These are phyloP conservation scores for Fragosphaeria purpurea DNA, from an alignment of 2,329 filamentous ascomycete genomes.

Conservation along the genomic window DNA sequence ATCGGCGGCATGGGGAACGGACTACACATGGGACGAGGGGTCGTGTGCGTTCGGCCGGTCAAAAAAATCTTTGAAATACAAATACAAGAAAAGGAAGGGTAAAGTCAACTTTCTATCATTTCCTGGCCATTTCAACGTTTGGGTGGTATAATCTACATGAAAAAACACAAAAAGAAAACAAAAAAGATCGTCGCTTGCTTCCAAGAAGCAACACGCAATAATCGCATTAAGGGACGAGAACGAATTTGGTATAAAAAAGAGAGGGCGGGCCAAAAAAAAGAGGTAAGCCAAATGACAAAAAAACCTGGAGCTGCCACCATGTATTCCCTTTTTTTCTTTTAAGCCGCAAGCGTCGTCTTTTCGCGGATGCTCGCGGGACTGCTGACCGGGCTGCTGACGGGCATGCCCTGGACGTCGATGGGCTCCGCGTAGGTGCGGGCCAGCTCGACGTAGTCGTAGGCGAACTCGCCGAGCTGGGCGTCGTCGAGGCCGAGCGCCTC, in stretches of 20 bases:
- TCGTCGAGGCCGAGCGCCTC: conserved; percentile 83
- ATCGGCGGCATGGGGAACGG: too few relatives aligned
- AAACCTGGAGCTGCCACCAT: neutral
- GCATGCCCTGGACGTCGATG: conserved; percentile 7
- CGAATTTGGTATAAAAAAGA: neutral
- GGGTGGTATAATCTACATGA: conserved; percentile 7
- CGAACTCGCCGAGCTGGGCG: conserved; percentile 84
- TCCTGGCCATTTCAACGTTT: neutral
- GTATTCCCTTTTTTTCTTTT: neutral
- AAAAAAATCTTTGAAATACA: too few relatives aligned
- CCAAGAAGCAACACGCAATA: neutral
- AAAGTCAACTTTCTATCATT: neutral
- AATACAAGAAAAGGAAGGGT: too few relatives aligned
- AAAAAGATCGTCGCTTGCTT: neutral
- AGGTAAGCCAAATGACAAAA: neutral
- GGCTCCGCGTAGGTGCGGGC: conserved; percentile 32
- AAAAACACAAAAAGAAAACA: neutral
- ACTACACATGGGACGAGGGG: too few relatives aligned
- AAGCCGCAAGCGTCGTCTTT: conserved; percentile 1
- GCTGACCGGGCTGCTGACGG: neutral
- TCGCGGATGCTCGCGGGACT: conserved; percentile 2
- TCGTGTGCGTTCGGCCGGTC: too few relatives aligned
- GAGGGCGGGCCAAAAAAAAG: neutral
- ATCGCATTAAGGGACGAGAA: neutral
- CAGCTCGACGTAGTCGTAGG: conserved; percentile 89